A percentile compares a stretch with the other conserved stretches of the same genome.
phyloP scores from a whole-genome alignment of 495 filamentous ascomycete genomes.

The Ramalina intermedia region DNA sequence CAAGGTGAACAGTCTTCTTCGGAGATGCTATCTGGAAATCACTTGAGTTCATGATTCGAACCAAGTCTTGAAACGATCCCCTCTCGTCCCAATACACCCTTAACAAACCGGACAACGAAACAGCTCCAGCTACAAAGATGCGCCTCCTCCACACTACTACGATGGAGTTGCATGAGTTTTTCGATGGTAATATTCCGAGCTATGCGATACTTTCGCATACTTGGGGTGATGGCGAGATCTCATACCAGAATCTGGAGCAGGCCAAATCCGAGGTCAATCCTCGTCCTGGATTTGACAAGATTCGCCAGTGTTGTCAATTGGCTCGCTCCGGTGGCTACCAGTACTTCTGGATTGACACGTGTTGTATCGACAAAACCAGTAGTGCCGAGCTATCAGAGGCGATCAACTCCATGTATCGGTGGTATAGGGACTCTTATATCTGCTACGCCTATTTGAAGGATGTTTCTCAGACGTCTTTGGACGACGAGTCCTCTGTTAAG shows the following conservation, averaged over 20 bases:
- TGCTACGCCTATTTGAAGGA: slow-evolving; percentile 22
- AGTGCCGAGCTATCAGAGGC: slow-evolving; percentile 22
- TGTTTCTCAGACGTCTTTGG: not conserved
- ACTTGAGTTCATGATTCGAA: no score
- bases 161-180: slow-evolving; percentile 23
- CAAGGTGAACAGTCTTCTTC: no score
- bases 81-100: not conserved
- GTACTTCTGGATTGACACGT: slow-evolving; percentile 26
- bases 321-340: slow-evolving; percentile 1
- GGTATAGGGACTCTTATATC: slow-evolving; percentile 13
- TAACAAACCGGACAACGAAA: not conserved
- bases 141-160: slow-evolving; percentile 29
- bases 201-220: slow-evolving; percentile 27
- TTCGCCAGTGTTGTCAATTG: slow-evolving; percentile 12
- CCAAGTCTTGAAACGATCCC: no score
- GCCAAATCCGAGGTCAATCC: not conserved
- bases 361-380: slow-evolving; percentile 26
- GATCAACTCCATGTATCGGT: slow-evolving; percentile 23
- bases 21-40: no score
- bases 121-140: slow-evolving; percentile 16
- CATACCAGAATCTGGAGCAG: slow-evolving; percentile 15
- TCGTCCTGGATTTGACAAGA: slow-evolving; percentile 17
- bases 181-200: slow-evolving; percentile 9
- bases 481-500: not conserved
- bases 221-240: slow-evolving; percentile 22